Conservation (phyloP, 23 red algal species). For the Chondrus crispus region DNA sequence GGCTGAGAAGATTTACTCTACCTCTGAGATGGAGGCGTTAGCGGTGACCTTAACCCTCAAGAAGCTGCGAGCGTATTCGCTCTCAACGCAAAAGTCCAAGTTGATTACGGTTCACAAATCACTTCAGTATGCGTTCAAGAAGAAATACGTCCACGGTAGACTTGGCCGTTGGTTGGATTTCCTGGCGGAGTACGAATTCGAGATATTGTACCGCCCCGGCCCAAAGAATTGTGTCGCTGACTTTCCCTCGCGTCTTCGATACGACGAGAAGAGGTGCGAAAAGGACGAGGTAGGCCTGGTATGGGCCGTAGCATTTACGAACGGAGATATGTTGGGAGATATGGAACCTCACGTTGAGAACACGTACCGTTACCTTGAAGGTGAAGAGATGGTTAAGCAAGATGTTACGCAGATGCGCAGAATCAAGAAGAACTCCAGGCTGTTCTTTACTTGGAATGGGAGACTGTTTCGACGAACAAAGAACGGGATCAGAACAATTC, state of each 20-base stretch:
- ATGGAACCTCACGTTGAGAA: too few species aligned
- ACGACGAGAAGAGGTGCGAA: too few species aligned
- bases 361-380: too few species aligned
- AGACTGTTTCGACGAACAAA: background rate
- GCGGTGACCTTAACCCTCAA: background rate
- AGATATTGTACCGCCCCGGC: background rate
- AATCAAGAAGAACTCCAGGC: too few species aligned
- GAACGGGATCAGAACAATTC: background rate
- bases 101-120: background rate
- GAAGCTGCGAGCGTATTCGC: background rate
- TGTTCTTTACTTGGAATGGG: too few species aligned
- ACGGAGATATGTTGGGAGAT: too few species aligned
- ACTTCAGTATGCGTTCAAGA: conserved; percentile 12
- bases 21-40: background rate
- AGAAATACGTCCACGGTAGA: background rate
- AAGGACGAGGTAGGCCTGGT: too few species aligned
- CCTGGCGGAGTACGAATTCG: background rate
- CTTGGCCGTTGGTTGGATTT: background rate
- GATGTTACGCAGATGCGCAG: too few species aligned
- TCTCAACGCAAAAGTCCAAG: background rate
- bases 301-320: too few species aligned
- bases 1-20: background rate
- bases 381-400: too few species aligned
- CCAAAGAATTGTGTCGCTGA: background rate
- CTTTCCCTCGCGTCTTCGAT: background rate